Evolutionary conservation across 1,139 yeast species (phyloP).

Genomic region (Komagataea norvegica): DNA sequence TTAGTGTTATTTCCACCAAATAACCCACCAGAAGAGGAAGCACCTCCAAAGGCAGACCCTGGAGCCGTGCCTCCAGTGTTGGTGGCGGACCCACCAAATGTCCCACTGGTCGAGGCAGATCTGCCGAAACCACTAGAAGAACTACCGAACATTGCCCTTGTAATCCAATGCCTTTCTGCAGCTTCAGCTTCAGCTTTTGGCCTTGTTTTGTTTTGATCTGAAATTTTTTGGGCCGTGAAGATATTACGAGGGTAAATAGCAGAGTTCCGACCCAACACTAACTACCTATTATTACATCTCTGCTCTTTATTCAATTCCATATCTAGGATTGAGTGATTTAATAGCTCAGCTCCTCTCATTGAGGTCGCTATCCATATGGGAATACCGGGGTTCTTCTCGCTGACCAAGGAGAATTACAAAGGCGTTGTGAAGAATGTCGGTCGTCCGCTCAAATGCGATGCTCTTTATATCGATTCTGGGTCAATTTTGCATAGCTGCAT

Average conservation of each 20-base stretch:
- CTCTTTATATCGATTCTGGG: slow-evolving; percentile 81
- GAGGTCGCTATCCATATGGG: slow-evolving; percentile 38
- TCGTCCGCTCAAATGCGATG: slow-evolving; percentile 72
- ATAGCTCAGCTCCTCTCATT: neutral
- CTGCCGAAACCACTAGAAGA: slow-evolving; percentile 21
- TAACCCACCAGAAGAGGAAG: slow-evolving; percentile 18
- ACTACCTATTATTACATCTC: no score
- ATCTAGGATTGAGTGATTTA: no score
- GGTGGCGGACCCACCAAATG: slow-evolving; percentile 22
- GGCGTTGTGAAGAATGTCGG: slow-evolving; percentile 58
- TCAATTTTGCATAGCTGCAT: slow-evolving; percentile 80
- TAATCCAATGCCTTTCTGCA: neutral
- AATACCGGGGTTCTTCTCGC: slow-evolving; percentile 80
- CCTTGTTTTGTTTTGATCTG: slow-evolving; percentile 1
- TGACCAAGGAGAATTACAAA: slow-evolving; percentile 71
- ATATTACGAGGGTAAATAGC: neutral
- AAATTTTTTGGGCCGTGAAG: neutral
- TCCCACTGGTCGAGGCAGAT: slow-evolving; percentile 30
- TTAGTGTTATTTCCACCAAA: slow-evolving; percentile 16
- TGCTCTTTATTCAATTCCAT: no score
- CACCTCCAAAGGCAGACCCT: slow-evolving; percentile 32
- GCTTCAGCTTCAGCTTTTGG: neutral
- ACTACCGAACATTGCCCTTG: slow-evolving; percentile 21
- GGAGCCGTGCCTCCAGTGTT: slow-evolving; percentile 7
- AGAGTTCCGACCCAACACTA: no score